These are phyloP conservation scores for Penicillium flavigenum DNA, from an alignment of 495 filamentous ascomycete species.

Conservation along the genomic window DNA sequence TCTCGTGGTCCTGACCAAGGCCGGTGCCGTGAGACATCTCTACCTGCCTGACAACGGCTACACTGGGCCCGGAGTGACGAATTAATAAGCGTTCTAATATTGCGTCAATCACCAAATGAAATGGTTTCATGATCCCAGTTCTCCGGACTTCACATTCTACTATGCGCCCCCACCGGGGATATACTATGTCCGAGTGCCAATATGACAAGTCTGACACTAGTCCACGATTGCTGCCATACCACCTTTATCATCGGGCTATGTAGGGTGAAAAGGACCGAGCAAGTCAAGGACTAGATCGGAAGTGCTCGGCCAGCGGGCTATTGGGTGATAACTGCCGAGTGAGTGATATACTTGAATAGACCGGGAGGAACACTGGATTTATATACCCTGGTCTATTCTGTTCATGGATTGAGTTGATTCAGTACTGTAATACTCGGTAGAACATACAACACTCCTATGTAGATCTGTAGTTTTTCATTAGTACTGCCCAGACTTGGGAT, in stretches of 20 bases:
- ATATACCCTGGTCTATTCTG: conserved; percentile 10
- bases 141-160: background rate
- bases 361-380: background rate
- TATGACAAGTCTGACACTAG: conserved; percentile 2
- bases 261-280: background rate
- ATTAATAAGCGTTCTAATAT: conserved; percentile 37
- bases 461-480: background rate
- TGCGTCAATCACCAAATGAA: conserved; percentile 21
- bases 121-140: conserved; percentile 18
- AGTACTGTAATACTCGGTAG: background rate
- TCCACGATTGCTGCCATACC: background rate
- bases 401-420: conserved; percentile 3
- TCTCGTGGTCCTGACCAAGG: conserved; percentile 88
- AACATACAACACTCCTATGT: background rate
- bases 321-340: conserved; percentile 1
- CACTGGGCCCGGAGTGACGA: conserved; percentile 57
- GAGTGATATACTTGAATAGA: background rate
- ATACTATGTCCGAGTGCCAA: background rate
- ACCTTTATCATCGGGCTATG: background rate
- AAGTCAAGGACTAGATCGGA: conserved; percentile 1
- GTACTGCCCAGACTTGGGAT: background rate
- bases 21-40: conserved; percentile 84
- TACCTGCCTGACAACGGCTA: conserved; percentile 89
- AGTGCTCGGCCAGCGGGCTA: background rate
- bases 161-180: background rate